These are phyloP conservation scores for Fusarium nurragi DNA, from an alignment of 2,329 filamentous ascomycete genomes.

Conservation along the genomic window DNA sequence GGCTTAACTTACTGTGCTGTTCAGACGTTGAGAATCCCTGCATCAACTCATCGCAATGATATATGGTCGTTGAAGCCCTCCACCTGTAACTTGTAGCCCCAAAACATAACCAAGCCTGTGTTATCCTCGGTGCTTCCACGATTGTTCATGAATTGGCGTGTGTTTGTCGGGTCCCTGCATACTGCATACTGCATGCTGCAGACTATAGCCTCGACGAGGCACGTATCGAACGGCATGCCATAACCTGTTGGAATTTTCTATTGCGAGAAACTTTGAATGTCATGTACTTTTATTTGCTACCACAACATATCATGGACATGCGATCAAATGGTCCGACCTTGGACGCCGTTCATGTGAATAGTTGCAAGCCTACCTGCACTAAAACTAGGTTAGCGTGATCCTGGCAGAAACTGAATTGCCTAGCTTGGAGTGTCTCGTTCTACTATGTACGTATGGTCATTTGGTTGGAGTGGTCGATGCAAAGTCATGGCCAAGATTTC, in stretches of 20 bases:
- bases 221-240: neutral
- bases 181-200: neutral
- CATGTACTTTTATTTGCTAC: too few species aligned
- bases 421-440: too few species aligned
- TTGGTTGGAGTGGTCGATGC: too few species aligned
- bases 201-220: neutral
- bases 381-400: too few species aligned
- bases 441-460: too few species aligned
- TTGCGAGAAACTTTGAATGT: neutral
- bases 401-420: too few species aligned
- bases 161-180: constrained; percentile 17
- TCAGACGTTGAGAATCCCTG: neutral
- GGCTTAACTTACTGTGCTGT: too few species aligned
- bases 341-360: too few species aligned
- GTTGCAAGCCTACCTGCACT: too few species aligned
- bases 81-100: neutral
- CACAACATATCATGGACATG: too few species aligned
- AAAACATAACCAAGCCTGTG: neutral
- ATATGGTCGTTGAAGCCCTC: neutral
- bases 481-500: neutral
- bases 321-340: too few species aligned
- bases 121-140: neutral
- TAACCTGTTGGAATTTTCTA: too few species aligned
- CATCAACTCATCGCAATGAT: neutral
- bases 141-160: neutral